Evolutionary conservation across 495 filamentous ascomycete genomes (phyloP).

Genomic region (Lophiotrema nucula): DNA sequence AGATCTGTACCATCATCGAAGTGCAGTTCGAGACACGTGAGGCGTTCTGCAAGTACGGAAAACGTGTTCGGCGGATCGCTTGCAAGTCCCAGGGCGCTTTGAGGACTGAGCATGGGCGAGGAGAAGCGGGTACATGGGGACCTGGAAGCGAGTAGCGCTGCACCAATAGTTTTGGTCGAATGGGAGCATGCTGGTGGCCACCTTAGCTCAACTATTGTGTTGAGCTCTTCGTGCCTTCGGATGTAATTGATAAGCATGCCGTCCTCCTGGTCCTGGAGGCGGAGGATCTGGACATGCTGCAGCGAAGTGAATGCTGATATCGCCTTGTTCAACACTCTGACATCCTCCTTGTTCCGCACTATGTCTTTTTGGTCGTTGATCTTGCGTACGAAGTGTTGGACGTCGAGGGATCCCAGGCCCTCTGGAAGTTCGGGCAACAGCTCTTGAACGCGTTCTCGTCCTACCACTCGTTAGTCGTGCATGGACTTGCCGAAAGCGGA

Average conservation of each 20-base stretch:
- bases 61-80: conserved; percentile 49
- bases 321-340: conserved; percentile 53
- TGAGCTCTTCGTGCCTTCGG: conserved; percentile 38
- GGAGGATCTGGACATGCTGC: conserved; percentile 65
- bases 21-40: conserved; percentile 51
- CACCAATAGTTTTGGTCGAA: conserved; percentile 57
- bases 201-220: conserved; percentile 47
- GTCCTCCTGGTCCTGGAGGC: conserved; percentile 60
- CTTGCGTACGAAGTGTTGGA: conserved; percentile 44
- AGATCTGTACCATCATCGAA: conserved; percentile 60
- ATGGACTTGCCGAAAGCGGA: conserved; percentile 17
- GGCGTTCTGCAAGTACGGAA: conserved; percentile 51
- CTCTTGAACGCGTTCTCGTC: conserved; percentile 40
- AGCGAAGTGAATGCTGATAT: conserved; percentile 58
- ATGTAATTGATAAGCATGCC: conserved; percentile 50
- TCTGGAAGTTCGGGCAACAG: conserved; percentile 36
- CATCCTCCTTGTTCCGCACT: conserved; percentile 43
- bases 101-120: conserved; percentile 63
- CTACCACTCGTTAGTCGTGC: conserved; percentile 34
- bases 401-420: conserved; percentile 38
- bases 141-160: conserved; percentile 55
- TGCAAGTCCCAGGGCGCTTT: conserved; percentile 54
- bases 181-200: conserved; percentile 66
- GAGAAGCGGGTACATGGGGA: conserved; percentile 61
- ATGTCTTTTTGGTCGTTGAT: conserved; percentile 47